These are phyloP conservation scores for Paecilomyces niveus DNA, from an alignment of 2,329 filamentous ascomycete genomes.

Conservation along the genomic window DNA sequence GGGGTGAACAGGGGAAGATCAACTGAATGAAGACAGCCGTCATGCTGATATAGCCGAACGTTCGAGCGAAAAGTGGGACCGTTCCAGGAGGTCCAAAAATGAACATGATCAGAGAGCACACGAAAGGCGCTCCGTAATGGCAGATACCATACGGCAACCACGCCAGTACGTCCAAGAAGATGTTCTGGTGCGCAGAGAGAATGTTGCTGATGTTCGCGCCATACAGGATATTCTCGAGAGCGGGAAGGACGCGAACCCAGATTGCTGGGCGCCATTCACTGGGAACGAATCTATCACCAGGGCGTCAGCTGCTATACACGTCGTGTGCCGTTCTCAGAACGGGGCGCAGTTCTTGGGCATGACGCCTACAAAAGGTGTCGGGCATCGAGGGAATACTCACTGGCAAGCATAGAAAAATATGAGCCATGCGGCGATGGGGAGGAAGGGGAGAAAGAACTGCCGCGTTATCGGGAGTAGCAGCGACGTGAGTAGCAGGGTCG, in stretches of 20 bases:
- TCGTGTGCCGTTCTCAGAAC: background rate
- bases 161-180: constrained; percentile 76
- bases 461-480: constrained; percentile 75
- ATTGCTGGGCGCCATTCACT: constrained; percentile 84
- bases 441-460: constrained; percentile 84
- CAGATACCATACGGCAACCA: constrained; percentile 91
- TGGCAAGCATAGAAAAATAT: constrained; percentile 89
- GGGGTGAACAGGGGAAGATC: constrained; percentile 85
- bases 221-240: constrained; percentile 93
- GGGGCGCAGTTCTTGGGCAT: constrained; percentile 1
- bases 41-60: constrained; percentile 90
- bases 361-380: background rate
- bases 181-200: constrained; percentile 79
- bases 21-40: constrained; percentile 82
- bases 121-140: constrained; percentile 78
- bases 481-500: constrained; percentile 60
- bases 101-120: constrained; percentile 75
- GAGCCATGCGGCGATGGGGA: constrained; percentile 79
- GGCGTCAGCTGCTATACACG: background rate
- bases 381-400: constrained; percentile 52
- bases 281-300: constrained; percentile 68
- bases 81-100: constrained; percentile 82
- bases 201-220: constrained; percentile 95
- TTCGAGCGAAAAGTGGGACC: constrained; percentile 73
- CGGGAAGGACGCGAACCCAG: constrained; percentile 89